Base-by-base conservation (phyloP, 2,329 filamentous ascomycete species). In the Xylaria sp. region DNA sequence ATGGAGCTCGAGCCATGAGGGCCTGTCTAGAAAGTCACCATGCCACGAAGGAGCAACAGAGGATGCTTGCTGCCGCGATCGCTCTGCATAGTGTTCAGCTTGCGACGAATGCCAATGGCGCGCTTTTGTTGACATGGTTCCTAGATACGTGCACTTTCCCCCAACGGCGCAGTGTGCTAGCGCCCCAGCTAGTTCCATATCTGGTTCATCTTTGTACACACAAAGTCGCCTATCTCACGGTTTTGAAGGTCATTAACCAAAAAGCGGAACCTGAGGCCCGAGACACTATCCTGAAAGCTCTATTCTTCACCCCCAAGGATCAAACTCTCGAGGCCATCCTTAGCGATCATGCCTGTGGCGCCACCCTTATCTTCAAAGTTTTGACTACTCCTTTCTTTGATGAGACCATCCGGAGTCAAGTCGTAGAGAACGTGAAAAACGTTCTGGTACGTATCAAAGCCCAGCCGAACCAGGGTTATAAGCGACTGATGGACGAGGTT, bases 241-340 rank as follows among this genome's bases (percentile, higher is more conserved):
- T 99, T 1, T 83, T 99, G 61, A 99, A 99, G 81, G 93, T 98
- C 53, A 96, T 99, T 78, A 99, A 99, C 76, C 95, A 99, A 78
- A 93, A 96, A 74, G 92, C 94, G 35, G 95, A 99, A 78, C 85
- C 92, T 0, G 94, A 98, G 65, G 95, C 95, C 3, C 88, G 95
- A 12, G 94, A 99, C 73, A 91, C 87, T 50, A 92, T 99, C 40
- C 83, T 98, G 42, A 90, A 92, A 75, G 94, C 94, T 2, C 82
- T 99, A 35, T 98, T 99, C 84, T 96, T 97, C 78, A 93, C 92
- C 8, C 86, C 88, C 2, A 92, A 94, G 65, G 92, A 98, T 71
- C 89, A 94, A 69, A 88, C 92, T 1, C 80, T 99, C 42, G 94
- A 97, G 75, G 91, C 92, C 58, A 98, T 99, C 63, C 82, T 99